phyloP scores from a whole-genome alignment of 2,329 filamentous ascomycete genomes.

The Mollisia scopiformis region DNA sequence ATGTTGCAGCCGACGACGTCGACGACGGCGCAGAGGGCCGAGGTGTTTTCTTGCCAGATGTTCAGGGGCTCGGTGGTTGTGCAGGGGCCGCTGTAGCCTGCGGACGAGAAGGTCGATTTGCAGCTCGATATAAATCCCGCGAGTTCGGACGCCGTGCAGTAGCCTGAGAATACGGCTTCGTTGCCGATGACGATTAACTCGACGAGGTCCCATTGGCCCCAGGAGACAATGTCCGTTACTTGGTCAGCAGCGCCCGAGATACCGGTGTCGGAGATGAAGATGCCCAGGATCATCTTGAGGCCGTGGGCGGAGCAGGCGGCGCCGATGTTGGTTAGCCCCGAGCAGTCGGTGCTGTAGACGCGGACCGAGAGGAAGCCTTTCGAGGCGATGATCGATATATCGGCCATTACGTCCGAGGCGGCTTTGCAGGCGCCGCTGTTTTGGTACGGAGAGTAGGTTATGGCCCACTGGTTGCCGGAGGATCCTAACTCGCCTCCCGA shows the following conservation, averaged over 20 bases:
- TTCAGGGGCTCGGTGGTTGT: constrained; percentile 88
- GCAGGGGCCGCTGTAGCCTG: constrained; percentile 73
- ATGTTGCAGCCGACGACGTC: constrained; percentile 86
- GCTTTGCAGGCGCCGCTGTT: constrained; percentile 65
- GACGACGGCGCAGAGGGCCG: constrained; percentile 69
- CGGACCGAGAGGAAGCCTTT: constrained; percentile 74
- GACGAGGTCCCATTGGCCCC: constrained; percentile 73
- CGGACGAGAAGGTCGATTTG: constrained; percentile 62
- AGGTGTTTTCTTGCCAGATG: constrained; percentile 68
- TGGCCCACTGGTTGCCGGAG: constrained; percentile 58
- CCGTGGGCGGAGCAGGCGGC: constrained; percentile 66
- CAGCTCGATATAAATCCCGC: constrained; percentile 69
- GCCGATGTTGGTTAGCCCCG: constrained; percentile 76
- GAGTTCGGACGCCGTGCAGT: constrained; percentile 66
- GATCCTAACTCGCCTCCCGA: constrained; percentile 34
- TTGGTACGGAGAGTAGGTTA: constrained; percentile 80
- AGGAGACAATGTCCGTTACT: constrained; percentile 71
- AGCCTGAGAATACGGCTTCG: constrained; percentile 81
- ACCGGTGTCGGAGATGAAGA: constrained; percentile 74
- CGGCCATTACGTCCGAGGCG: constrained; percentile 55
- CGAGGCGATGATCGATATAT: constrained; percentile 63
- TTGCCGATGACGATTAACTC: constrained; percentile 58
- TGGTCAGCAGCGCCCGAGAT: constrained; percentile 65
- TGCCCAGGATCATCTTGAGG: constrained; percentile 81
- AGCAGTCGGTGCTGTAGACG: constrained; percentile 92